These are phyloP conservation scores for Verticillium klebahnii DNA, from an alignment of 2,329 filamentous ascomycete species.

Conservation along the genomic window DNA sequence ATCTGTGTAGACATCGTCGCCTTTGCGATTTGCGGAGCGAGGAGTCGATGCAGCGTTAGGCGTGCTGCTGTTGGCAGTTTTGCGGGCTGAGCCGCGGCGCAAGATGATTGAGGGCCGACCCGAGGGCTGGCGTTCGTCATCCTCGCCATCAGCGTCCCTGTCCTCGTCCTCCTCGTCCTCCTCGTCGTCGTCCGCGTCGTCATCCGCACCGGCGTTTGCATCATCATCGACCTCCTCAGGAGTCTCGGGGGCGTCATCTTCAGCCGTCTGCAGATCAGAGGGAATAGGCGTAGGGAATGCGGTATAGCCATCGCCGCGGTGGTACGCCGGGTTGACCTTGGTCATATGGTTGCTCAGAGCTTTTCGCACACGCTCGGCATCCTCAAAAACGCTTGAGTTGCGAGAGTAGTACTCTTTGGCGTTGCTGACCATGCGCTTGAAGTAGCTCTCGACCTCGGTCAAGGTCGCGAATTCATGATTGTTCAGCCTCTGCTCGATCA, in stretches of 20 bases:
- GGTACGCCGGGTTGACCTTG: constrained; percentile 79
- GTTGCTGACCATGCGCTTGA: constrained; percentile 84
- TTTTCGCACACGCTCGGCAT: constrained; percentile 83
- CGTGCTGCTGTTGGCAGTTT: constrained; percentile 16
- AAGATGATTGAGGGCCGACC: constrained; percentile 29
- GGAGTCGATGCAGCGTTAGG: constrained; percentile 23
- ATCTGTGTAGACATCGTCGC: constrained; percentile 41
- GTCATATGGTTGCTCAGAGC: constrained; percentile 85
- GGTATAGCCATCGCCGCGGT: constrained; percentile 55
- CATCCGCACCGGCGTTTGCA: constrained; percentile 7
- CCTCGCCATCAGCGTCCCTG: constrained; percentile 21
- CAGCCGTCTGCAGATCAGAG: constrained; percentile 27
- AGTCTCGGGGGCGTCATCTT: constrained; percentile 4
- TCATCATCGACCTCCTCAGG: constrained; percentile 6
- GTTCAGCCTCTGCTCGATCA: constrained; percentile 70
- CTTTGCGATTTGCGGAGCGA: constrained; percentile 42
- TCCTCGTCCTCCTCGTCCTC: constrained; percentile 21
- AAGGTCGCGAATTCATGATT: constrained; percentile 65
- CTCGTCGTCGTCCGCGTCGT: constrained; percentile 19
- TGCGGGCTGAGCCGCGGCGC: constrained; percentile 21
- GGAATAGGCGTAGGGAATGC: constrained; percentile 71
- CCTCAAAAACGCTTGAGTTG: constrained; percentile 68
- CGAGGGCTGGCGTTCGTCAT: constrained; percentile 20
- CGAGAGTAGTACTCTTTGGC: constrained; percentile 80
- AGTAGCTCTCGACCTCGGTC: constrained; percentile 73